Evolutionary conservation across 177 flowering plant genomes (phyloP), one percentile per base, ranked within the genome.

Genomic region (Vitis hybrid): DNA sequence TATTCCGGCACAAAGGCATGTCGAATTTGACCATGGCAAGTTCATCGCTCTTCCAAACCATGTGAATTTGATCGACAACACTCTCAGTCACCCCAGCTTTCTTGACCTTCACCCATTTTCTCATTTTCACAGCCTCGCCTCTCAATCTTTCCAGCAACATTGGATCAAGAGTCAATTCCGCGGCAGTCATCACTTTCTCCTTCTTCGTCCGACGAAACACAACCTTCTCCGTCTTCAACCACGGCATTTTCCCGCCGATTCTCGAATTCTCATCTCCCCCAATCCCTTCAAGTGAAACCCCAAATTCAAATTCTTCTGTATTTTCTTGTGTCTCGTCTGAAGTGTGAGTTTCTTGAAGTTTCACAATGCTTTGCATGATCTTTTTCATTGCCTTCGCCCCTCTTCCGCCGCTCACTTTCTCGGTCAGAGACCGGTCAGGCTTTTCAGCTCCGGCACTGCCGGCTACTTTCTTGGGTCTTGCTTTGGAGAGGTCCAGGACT

Each of bases 11-110:
- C 78, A 95, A 77, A 3, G 98, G 98, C 62, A 87, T 6, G 74
- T 85, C 90, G 74, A 95, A 93, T 70, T 85, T 95, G 2, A 93
- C 66, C 96, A 90, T 87, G 5, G 77, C 97, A 77, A 95, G 93
- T 78, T 91, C 97, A 70, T 80, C 79, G 11, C 65, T 72, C 79
- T 72, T 88, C 98, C 99, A 95, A 69, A 68, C 61, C 57, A 55
- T 71, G 52, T 70, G 74, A 70, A 95, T 82, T 70, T 90, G 83
- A 81, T 86, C 82, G 46, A 95, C 94, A 71, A 88, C 91, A 64
- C 52, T 81, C 64, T 80, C 74, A 56, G 90, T 90, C 40, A 95
- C 89, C 57, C 99, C 99, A 54, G 87, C 88, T 79, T 93, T 95
- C 82, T 72, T 91, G 60, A 88, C 97, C 83, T 89, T 95, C 67